Evolutionary conservation across 495 filamentous ascomycete species (phyloP), one percentile per base, ranked within the genome.

Genomic region (Aspergillus carlsbadensis): DNA sequence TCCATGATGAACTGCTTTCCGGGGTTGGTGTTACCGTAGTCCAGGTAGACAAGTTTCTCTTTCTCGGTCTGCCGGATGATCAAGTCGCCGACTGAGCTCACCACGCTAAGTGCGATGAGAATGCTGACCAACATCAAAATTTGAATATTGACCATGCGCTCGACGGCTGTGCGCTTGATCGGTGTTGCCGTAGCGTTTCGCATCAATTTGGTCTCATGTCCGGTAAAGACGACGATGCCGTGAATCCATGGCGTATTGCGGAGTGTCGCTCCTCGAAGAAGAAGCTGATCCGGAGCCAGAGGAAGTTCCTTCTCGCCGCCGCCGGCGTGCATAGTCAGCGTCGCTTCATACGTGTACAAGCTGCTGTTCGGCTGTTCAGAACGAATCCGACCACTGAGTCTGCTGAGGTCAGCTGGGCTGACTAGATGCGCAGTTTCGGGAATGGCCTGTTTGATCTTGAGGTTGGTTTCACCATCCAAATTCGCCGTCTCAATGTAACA

Each of bases 401-500:
- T 81, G 67, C 92, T 91, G 52, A 99, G 74, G 54, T 98, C 94
- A 54, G 79, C 84, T 10, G 92, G 87, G 62, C 88, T 95, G 52
- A 98, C 94, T 54, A 96, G 75, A 57, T 88, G 81, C 49, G 87
- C 85, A 1, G 95, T 98, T 75, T 99, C 95, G 2, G 95, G 94
- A 48, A 97, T 88, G 26, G 87, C 92, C 77, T 99, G 95, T 74
- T 99, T 99, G 73, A 99, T 96, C 70, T 99, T 99, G 54, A 99
- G 77, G 66, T 99, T 99, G 17, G 95, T 99, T 70, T 99, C 95
- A 53, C 95, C 95, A 63, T 99, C 95, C 51, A 99, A 75, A 67
- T 99, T 99, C 29, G 95, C 94, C 0, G 95, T 99, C 78, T 99
- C 95, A 64, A 98, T 99, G 65, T 99, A 99, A 71, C 95, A 99